Evolutionary conservation across 2,329 filamentous ascomycete genomes (phyloP), one percentile per base, ranked within the genome.

Genomic region (Magnaporthiopsis rhizophila): DNA sequence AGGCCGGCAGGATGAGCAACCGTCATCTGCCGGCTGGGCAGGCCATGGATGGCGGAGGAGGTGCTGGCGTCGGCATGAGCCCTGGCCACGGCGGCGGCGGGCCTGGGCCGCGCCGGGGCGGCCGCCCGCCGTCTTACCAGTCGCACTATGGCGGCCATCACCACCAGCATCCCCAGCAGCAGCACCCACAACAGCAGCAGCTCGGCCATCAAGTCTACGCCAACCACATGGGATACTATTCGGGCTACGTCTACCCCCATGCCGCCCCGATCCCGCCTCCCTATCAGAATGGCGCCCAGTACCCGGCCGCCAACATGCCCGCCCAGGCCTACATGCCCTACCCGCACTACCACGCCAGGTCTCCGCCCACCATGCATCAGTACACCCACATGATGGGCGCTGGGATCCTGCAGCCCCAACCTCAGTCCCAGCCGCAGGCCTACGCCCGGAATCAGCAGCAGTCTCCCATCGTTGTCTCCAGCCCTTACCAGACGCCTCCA

Each of bases 11-110:
- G 87, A 91, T 91, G 88, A 89, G 87, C 80, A 81, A 81, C 78
- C 83, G 81, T 83, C 86, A 89, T 88, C 86, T 89, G 86, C 86
- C 87, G 86, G 86, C 86, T 85, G 88, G 88, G 83, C 86, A 87
- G 78, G 81, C 81, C 76, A 82, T 85, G 79, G 81, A 79, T 72
- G 79, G 78, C 73, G 63, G 71, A 69, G 65, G 71, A 71, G 69
- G 70, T 67, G 64, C 66, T 61, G 56, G 68, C 66, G 63, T 65
- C 62, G 57, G 53, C 30, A 63, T 63, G 62, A 63, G 62, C 62
- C 62, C 62, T 57, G 56, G 53, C 32, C 53, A 56, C 62, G 62
- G 62, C 57, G 72, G 74, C 70, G 65, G 69, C 71, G 32, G 75
- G 67, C 24, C 67, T 67, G 57, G 67, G 71, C 59, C 77, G 64